phyloP scores from a whole-genome alignment of 352 stramenopile species.

The Phytopythium litorale region DNA sequence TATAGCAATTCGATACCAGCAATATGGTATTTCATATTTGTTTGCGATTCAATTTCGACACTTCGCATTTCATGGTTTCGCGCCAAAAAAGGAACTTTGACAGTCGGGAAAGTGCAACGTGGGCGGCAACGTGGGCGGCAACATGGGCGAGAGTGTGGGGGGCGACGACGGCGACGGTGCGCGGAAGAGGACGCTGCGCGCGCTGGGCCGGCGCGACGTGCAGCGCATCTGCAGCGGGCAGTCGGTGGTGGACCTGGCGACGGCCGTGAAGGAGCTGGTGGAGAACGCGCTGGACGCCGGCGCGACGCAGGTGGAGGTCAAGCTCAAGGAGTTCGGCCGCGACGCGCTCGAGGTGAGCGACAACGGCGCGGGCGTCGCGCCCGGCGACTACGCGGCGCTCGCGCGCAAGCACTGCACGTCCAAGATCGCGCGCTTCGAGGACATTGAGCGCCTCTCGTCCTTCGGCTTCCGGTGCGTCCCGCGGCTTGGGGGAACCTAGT shows the following conservation, averaged over 20 bases:
- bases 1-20: too few species aligned
- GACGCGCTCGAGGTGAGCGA: conserved; percentile 95
- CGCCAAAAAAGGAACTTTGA: neutral
- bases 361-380: conserved; percentile 90
- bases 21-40: too few species aligned
- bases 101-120: neutral
- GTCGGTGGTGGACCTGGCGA: conserved; percentile 93
- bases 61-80: neutral
- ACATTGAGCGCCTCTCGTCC: conserved; percentile 86
- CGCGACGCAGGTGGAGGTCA: conserved; percentile 79
- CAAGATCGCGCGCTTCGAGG: conserved; percentile 95
- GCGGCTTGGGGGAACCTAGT: too few species aligned
- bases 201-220: conserved; percentile 42
- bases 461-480: conserved; percentile 91
- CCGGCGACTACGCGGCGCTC: conserved; percentile 71
- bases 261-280: conserved; percentile 97
- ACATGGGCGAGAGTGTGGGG: neutral
- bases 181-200: conserved; percentile 24
- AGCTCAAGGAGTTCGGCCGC: conserved; percentile 89
- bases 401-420: conserved; percentile 93
- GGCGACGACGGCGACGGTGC: neutral
- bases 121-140: neutral
- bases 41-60: neutral
- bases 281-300: conserved; percentile 90
- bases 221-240: conserved; percentile 87